These are phyloP conservation scores for Asterochloris sp. DNA, from an alignment of 139 green algal species.

Conservation along the genomic window DNA sequence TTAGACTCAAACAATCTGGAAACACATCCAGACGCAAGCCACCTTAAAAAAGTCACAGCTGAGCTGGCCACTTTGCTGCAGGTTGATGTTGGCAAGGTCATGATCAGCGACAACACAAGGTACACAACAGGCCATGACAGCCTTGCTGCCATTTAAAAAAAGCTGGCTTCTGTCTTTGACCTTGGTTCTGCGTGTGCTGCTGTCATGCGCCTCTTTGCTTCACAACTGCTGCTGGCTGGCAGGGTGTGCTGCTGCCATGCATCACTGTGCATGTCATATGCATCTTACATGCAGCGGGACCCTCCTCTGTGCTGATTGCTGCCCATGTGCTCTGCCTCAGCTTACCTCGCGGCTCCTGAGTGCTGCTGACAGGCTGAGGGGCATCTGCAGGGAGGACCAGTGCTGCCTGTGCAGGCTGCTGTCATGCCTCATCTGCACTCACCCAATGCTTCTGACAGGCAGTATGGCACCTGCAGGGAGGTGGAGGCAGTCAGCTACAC, in stretches of 20 bases:
- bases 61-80: too few relatives aligned
- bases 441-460: too few relatives aligned
- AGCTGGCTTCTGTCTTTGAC: too few relatives aligned
- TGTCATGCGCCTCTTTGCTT: background rate
- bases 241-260: background rate
- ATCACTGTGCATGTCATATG: background rate
- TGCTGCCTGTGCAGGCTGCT: too few relatives aligned
- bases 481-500: constrained; percentile 14
- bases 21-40: too few relatives aligned
- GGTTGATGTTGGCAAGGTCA: constrained; percentile 6
- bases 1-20: too few relatives aligned
- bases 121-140: background rate
- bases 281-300: background rate
- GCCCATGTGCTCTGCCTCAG: background rate
- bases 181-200: background rate
- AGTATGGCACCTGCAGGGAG: background rate
- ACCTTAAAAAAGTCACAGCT: too few relatives aligned
- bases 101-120: constrained; percentile 18
- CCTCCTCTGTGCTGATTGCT: background rate
- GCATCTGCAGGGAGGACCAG: too few relatives aligned
- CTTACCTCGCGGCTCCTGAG: background rate
- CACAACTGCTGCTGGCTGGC: background rate
- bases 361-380: too few relatives aligned
- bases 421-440: too few relatives aligned
- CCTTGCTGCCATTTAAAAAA: too few relatives aligned